These are phyloP conservation scores for Zymoseptoria tritici DNA, from an alignment of 2,329 filamentous ascomycete species.

Conservation along the genomic window DNA sequence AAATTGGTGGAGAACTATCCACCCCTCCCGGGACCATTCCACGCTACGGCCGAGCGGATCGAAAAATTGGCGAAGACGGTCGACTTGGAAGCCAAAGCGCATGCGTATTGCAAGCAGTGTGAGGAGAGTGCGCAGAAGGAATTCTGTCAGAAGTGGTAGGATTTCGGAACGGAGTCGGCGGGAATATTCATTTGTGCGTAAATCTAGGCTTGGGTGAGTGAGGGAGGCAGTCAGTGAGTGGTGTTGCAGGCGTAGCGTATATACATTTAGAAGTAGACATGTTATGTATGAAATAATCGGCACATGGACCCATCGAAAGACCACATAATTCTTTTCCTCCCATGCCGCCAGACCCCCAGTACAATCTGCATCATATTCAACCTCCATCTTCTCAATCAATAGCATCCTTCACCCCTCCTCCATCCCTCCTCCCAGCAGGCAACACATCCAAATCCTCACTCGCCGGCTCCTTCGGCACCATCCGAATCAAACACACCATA, in stretches of 20 bases:
- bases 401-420: not conserved
- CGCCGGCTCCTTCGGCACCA: constrained; percentile 6
- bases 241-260: too few species aligned
- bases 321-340: too few species aligned
- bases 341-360: too few species aligned
- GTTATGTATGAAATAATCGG: not conserved
- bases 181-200: not conserved
- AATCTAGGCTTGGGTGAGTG: not conserved
- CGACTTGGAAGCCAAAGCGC: constrained; percentile 9
- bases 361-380: too few species aligned
- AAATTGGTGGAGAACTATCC: constrained; percentile 17
- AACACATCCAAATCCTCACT: constrained; percentile 1
- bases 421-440: not conserved
- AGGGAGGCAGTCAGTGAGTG: too few species aligned
- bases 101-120: constrained; percentile 10
- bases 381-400: not conserved
- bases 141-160: constrained; percentile 9
- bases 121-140: constrained; percentile 11
- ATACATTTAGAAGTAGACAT: constrained; percentile 1
- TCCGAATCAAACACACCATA: constrained; percentile 13
- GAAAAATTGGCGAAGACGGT: constrained; percentile 12
- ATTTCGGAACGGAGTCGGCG: not conserved
- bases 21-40: constrained; percentile 25
- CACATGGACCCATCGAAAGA: not conserved
- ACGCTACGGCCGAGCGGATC: constrained; percentile 24